These are phyloP conservation scores for Graphiopsis chlorocephala DNA, from an alignment of 2,329 filamentous ascomycete genomes.

Conservation along the genomic window DNA sequence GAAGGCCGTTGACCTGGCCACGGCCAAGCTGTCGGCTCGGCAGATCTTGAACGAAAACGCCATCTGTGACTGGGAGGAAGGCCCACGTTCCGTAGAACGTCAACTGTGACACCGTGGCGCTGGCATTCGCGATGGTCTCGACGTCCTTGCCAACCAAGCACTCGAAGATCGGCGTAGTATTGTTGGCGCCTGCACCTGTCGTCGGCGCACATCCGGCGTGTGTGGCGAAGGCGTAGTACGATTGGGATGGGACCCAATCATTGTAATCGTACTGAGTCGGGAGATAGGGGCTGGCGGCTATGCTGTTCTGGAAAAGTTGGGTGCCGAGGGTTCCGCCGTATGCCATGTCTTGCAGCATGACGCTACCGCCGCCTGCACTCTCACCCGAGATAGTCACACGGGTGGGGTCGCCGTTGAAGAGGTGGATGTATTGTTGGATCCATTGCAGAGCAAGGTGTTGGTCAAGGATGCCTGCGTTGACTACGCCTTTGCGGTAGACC, in stretches of 20 bases:
- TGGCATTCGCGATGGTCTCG: not conserved
- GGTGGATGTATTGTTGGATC: slow-evolving; percentile 48
- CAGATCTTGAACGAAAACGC: slow-evolving; percentile 37
- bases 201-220: not conserved
- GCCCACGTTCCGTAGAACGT: slow-evolving; percentile 41
- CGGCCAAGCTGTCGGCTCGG: slow-evolving; percentile 39
- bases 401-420: slow-evolving; percentile 47
- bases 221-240: not conserved
- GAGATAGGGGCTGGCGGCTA: slow-evolving; percentile 17
- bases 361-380: slow-evolving; percentile 39
- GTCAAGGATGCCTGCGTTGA: slow-evolving; percentile 46
- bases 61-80: slow-evolving; percentile 46
- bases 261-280: not conserved
- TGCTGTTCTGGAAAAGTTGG: slow-evolving; percentile 31
- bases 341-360: slow-evolving; percentile 38
- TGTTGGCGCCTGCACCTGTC: not conserved
- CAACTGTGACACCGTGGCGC: slow-evolving; percentile 20
- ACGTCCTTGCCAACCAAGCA: not conserved
- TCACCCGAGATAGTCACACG: slow-evolving; percentile 45
- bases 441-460: slow-evolving; percentile 52
- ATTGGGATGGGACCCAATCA: not conserved
- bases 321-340: slow-evolving; percentile 28
- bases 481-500: slow-evolving; percentile 35
- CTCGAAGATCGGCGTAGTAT: not conserved
- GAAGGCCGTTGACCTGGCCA: slow-evolving; percentile 39